phyloP scores from a whole-genome alignment of 2,329 filamentous ascomycete genomes.

The Fusarium sp. region DNA sequence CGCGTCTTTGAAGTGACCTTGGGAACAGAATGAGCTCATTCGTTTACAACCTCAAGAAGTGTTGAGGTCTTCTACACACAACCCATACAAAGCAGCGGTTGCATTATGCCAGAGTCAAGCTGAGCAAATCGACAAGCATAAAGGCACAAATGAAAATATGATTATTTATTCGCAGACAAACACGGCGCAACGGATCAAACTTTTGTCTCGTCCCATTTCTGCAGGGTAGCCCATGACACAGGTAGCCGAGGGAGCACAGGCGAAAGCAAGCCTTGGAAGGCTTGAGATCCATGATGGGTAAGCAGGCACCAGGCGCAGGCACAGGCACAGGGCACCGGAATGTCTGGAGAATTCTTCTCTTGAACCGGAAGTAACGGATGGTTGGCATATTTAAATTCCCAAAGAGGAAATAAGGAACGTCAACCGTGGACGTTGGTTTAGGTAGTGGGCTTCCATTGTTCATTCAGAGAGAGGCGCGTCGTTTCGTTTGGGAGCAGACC shows the following conservation, averaged over 20 bases:
- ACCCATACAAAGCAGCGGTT: background rate
- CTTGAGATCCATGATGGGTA: background rate
- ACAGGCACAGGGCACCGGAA: background rate
- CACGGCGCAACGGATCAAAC: background rate
- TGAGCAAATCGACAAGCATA: background rate
- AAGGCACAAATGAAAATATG: background rate
- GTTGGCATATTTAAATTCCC: background rate
- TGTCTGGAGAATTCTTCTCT: background rate
- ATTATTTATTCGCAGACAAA: background rate
- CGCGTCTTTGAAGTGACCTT: background rate
- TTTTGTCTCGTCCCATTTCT: background rate
- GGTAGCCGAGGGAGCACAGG: background rate
- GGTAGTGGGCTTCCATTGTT: background rate
- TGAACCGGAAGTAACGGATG: conserved; percentile 3
- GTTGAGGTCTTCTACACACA: background rate
- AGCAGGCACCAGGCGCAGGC: background rate
- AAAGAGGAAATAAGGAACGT: background rate
- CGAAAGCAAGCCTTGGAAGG: background rate
- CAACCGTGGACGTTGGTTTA: background rate
- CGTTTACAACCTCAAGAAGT: background rate
- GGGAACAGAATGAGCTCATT: background rate
- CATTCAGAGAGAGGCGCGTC: background rate
- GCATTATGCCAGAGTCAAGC: background rate
- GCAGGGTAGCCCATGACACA: background rate
- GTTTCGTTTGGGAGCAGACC: background rate